Percentiles rank a stretch among this genome's conserved stretches.
Evolutionary conservation across 1,284 basidiomycete species (phyloP).

Genomic region (Sporisorium exsertum): DNA sequence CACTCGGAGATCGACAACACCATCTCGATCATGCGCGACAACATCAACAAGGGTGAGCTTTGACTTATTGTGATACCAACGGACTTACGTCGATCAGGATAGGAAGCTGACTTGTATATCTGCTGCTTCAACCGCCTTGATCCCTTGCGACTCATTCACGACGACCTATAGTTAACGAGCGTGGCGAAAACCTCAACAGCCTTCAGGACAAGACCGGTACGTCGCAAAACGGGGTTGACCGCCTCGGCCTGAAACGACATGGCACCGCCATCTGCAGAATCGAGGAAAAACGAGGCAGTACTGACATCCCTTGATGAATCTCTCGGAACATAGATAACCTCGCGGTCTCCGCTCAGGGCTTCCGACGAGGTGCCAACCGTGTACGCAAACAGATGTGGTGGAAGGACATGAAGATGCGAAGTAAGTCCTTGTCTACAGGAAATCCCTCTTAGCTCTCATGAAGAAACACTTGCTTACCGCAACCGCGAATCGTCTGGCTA

Average conservation of each 20-base stretch:
- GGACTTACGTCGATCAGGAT: not conserved
- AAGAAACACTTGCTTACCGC: constrained; percentile 1
- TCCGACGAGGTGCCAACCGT: constrained; percentile 94
- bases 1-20: constrained; percentile 68
- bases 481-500: not conserved
- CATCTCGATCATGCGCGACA: constrained; percentile 91
- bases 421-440: constrained; percentile 23
- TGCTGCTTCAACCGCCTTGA: not conserved
- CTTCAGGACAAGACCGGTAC: constrained; percentile 97
- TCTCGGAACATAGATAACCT: constrained; percentile 80
- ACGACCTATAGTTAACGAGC: constrained; percentile 80
- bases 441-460: not conserved
- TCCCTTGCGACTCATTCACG: not conserved
- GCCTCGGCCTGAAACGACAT: not conserved
- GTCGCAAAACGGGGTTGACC: constrained; percentile 66
- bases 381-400: constrained; percentile 90
- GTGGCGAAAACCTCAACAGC: constrained; percentile 92
- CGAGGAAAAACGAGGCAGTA: not conserved
- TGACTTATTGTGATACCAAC: not conserved
- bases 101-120: constrained; percentile 5
- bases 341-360: constrained; percentile 98
- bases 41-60: constrained; percentile 74
- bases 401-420: constrained; percentile 61
- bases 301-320: constrained; percentile 5
- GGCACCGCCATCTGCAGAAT: not conserved